Evolutionary conservation across 148 eudicot species (phyloP).

Genomic region (Cornus kousa): DNA sequence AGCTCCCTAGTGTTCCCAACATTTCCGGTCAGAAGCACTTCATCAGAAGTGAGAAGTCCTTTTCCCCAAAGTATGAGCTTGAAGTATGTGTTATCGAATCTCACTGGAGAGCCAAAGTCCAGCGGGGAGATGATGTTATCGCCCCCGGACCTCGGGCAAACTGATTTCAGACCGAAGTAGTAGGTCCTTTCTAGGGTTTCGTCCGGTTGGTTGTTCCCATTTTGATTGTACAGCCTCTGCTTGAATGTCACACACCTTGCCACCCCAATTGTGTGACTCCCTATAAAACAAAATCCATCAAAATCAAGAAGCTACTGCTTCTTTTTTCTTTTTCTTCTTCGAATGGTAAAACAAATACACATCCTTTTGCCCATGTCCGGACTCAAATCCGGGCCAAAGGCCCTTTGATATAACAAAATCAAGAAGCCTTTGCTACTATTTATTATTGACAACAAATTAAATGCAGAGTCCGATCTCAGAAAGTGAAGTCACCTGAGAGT

Average conservation of each 20-base stretch:
- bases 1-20: slow-evolving; percentile 32
- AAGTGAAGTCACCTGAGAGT: slow-evolving; percentile 62
- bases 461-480: neutral
- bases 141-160: slow-evolving; percentile 67
- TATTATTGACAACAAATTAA: too few relatives aligned
- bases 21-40: slow-evolving; percentile 69
- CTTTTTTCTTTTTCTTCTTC: too few relatives aligned
- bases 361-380: too few relatives aligned
- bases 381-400: too few relatives aligned
- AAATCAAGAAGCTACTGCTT: too few relatives aligned
- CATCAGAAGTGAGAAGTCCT: slow-evolving; percentile 71
- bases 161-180: slow-evolving; percentile 55
- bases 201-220: slow-evolving; percentile 66
- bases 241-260: slow-evolving; percentile 75
- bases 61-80: slow-evolving; percentile 73
- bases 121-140: slow-evolving; percentile 69
- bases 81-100: slow-evolving; percentile 78
- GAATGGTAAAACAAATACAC: too few relatives aligned
- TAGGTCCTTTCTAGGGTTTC: slow-evolving; percentile 54
- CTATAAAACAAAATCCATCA: slow-evolving; percentile 23
- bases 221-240: slow-evolving; percentile 79
- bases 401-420: too few relatives aligned
- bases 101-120: slow-evolving; percentile 65
- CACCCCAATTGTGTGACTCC: slow-evolving; percentile 85
- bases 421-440: too few relatives aligned